These are phyloP conservation scores for Backusella morwellensis DNA, from an alignment of 192 early-diverging fungal species.

Conservation along the genomic window DNA sequence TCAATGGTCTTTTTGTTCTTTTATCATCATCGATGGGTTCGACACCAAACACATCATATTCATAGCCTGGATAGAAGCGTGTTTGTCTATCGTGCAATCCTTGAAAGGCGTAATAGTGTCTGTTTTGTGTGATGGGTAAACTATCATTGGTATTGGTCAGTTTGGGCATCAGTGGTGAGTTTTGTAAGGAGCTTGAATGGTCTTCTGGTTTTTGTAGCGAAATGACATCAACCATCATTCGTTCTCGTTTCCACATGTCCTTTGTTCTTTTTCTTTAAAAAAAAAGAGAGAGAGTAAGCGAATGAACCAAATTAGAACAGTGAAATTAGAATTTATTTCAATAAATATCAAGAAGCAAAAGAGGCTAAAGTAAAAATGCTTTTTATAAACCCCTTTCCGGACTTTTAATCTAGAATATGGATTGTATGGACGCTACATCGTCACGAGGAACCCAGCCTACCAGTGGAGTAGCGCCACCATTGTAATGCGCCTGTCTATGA, in stretches of 20 bases:
- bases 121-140: neutral
- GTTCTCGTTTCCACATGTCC: slow-evolving; percentile 10
- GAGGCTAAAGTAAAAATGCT: neutral
- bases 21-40: neutral
- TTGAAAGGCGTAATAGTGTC: slow-evolving; percentile 9
- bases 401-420: neutral
- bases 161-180: neutral
- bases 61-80: slow-evolving; percentile 1
- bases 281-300: no score
- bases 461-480: slow-evolving; percentile 49
- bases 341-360: neutral
- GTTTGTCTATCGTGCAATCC: neutral
- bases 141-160: neutral
- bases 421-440: slow-evolving; percentile 20
- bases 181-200: neutral
- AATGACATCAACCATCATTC: slow-evolving; percentile 16
- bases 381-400: neutral
- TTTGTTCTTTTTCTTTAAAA: no score
- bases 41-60: neutral
- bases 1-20: neutral
- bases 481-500: slow-evolving; percentile 53
- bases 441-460: slow-evolving; percentile 52
- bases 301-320: neutral
- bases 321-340: neutral
- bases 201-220: slow-evolving; percentile 7